Evolutionary conservation across 306 rosid genomes (phyloP), one percentile per base, ranked within the genome.

Genomic region (Quercus rubra): DNA sequence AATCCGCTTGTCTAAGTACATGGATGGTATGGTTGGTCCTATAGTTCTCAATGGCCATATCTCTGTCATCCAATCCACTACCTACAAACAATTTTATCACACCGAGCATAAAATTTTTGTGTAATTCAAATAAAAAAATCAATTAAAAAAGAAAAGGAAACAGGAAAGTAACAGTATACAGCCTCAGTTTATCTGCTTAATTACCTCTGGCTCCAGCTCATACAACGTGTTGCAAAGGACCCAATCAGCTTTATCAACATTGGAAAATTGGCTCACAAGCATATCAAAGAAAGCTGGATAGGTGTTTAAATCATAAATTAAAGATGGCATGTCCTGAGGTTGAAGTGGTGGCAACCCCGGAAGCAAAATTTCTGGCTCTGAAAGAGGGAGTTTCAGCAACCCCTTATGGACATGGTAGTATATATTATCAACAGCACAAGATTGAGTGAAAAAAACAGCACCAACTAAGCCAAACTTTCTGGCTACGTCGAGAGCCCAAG

Each of bases 1-100:
- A 13, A 81, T 27, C 54, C 67, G 73, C 7, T 87, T 87, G 87
- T 86, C 91, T 56, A 88, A 52, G 86, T 86, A 72, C 17, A 71
- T 15, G 2, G 83, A 84, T 63, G 94, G 93, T 71, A 90, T 70
- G 15, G 92, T 83, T 71, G 94, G 93, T 23, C 94, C 97, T 46
- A 92, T 79, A 9, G 93, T 86, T 38, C 87, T 59, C 71, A 85
- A 0, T 13, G 84, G 86, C 75, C 79, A 86, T 56, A 84, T 18
- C 85, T 90, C 83, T 76, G 88, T 81, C 89, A 92, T 83, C 4
- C 86, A 81, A 72, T 88, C 88, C 41, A 71, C 89, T 49, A 55
- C 90, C 97, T 90, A 54, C 43, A 19, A 67, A 63, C 10, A 46
- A 46, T 46, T 46, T 46, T 9, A 9, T 46, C 54, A 46, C 1